phyloP scores from a whole-genome alignment of 2,329 filamentous ascomycete genomes.

The Colletotrichum costaricense region DNA sequence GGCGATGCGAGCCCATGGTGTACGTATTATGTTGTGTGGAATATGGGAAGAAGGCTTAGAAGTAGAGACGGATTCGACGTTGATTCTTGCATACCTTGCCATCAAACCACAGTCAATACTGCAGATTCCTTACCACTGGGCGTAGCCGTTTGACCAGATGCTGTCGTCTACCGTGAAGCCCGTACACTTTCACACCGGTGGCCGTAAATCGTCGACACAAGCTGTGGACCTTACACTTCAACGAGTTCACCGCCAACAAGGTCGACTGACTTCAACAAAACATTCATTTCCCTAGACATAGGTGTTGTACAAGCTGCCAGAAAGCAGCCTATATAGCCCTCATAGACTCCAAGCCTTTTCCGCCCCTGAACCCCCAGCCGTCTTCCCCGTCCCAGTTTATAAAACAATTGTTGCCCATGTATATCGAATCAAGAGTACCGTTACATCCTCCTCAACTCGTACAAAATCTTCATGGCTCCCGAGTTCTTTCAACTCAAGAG shows the following conservation, averaged over 20 bases:
- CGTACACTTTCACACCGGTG: background rate
- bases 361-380: background rate
- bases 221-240: background rate
- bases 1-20: too few species aligned
- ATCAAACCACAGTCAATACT: too few species aligned
- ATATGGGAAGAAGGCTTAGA: too few species aligned
- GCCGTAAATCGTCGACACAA: background rate
- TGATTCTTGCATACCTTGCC: too few species aligned
- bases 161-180: background rate
- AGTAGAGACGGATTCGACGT: too few species aligned
- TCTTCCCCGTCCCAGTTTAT: background rate
- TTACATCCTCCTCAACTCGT: background rate
- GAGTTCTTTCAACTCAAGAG: background rate
- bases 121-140: too few species aligned
- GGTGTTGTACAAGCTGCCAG: conserved; percentile 1
- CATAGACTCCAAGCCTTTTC: background rate
- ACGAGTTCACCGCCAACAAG: background rate
- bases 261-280: background rate
- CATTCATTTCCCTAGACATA: background rate
- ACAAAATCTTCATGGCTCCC: background rate
- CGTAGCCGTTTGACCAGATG: too few species aligned
- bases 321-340: conserved; percentile 5
- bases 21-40: too few species aligned
- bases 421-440: background rate
- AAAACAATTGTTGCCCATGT: conserved; percentile 2